Conservation (phyloP, 2,329 filamentous ascomycete species). For the Aureobasidium sp. region DNA sequence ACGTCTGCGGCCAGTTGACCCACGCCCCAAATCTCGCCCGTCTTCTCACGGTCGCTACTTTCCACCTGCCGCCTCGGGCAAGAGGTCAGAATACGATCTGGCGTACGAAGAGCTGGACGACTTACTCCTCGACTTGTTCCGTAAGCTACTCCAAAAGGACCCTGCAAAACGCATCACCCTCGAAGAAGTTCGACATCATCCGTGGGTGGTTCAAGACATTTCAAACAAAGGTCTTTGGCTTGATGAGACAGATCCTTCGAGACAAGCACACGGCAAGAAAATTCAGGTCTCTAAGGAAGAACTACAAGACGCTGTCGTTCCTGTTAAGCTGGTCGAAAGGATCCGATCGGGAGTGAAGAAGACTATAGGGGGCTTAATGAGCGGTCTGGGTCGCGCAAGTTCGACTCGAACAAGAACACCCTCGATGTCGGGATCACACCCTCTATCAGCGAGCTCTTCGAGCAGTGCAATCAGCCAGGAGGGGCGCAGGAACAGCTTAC, state of each 20-base stretch:
- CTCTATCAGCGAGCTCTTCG: slow-evolving; percentile 36
- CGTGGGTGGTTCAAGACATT: slow-evolving; percentile 79
- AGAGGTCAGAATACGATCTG: slow-evolving; percentile 69
- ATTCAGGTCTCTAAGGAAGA: slow-evolving; percentile 91
- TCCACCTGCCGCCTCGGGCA: slow-evolving; percentile 49
- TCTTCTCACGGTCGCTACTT: slow-evolving; percentile 42
- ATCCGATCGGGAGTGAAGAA: slow-evolving; percentile 68
- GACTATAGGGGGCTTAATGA: slow-evolving; percentile 44
- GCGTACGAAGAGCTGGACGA: slow-evolving; percentile 82
- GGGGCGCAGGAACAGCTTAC: slow-evolving; percentile 50
- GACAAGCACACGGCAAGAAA: slow-evolving; percentile 68
- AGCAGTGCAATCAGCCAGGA: slow-evolving; percentile 51
- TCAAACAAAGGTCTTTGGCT: slow-evolving; percentile 72
- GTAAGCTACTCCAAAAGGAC: slow-evolving; percentile 78
- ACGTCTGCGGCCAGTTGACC: slow-evolving; percentile 66
- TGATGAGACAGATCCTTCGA: slow-evolving; percentile 84
- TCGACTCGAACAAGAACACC: slow-evolving; percentile 17
- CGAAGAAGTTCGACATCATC: slow-evolving; percentile 86
- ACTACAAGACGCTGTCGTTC: slow-evolving; percentile 82
- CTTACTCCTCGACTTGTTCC: slow-evolving; percentile 69
- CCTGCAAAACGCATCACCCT: slow-evolving; percentile 82
- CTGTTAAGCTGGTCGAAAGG: slow-evolving; percentile 78
- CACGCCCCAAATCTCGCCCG: slow-evolving; percentile 38
- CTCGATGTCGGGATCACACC: slow-evolving; percentile 15
- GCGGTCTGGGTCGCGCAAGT: slow-evolving; percentile 20